phyloP scores from a whole-genome alignment of 225 moss, liverwort and hornwort genomes.

The Physcomitrellopsis africana region DNA sequence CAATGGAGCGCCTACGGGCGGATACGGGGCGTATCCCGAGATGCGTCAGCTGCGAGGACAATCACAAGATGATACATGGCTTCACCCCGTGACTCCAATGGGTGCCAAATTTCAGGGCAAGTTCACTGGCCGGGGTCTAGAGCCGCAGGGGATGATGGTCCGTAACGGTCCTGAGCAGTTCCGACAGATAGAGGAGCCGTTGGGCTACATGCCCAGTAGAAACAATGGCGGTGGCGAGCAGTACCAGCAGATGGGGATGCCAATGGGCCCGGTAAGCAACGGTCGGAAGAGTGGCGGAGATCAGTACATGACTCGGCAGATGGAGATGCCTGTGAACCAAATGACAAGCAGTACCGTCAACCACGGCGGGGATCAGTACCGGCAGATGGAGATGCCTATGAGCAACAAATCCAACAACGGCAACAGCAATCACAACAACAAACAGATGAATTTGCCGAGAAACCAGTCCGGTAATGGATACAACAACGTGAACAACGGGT shows the following conservation, averaged over 20 bases:
- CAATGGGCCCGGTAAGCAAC: neutral
- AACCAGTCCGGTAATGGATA: too few species aligned
- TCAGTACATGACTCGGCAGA: neutral
- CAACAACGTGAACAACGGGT: neutral
- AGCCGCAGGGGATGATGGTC: too few species aligned
- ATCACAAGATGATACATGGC: slow-evolving; percentile 43
- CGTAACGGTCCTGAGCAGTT: slow-evolving; percentile 10
- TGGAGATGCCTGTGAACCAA: neutral
- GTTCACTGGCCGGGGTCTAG: too few species aligned
- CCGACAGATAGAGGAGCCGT: neutral
- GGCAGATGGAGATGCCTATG: slow-evolving; percentile 1
- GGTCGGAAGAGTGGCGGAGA: too few species aligned
- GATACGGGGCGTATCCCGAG: slow-evolving; percentile 16
- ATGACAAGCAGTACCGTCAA: neutral
- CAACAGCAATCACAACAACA: neutral
- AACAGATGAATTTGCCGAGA: neutral
- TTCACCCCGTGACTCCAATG: slow-evolving; percentile 21
- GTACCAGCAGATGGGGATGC: slow-evolving; percentile 21
- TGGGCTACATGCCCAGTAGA: slow-evolving; percentile 13
- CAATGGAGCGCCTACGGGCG: slow-evolving; percentile 10
- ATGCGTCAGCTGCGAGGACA: slow-evolving; percentile 15
- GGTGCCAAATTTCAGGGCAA: neutral
- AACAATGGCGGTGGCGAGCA: slow-evolving; percentile 7
- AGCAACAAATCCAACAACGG: slow-evolving; percentile 13
- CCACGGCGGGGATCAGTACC: neutral